These are phyloP conservation scores for Fonsecaea nubica DNA, from an alignment of 2,329 filamentous ascomycete species.

Conservation along the genomic window DNA sequence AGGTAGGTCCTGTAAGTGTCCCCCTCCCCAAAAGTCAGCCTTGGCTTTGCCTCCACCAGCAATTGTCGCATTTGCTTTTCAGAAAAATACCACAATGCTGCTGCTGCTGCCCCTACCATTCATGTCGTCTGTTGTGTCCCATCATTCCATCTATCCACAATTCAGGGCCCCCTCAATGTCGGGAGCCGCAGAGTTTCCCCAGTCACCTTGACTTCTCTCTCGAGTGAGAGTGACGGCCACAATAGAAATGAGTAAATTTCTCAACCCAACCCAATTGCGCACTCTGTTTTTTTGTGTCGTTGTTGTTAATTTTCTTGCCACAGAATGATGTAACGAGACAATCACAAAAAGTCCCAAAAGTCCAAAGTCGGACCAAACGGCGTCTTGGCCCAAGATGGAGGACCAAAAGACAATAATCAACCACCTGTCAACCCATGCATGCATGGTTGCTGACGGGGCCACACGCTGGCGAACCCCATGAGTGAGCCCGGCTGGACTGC, in stretches of 20 bases:
- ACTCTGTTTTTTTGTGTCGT: neutral
- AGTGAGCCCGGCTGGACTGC: conserved; percentile 33
- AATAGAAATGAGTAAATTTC: conserved; percentile 1
- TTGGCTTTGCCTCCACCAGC: neutral
- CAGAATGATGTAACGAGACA: conserved; percentile 4
- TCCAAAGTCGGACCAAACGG: neutral
- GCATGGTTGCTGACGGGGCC: neutral
- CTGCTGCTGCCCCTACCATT: neutral
- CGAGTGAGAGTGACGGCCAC: neutral
- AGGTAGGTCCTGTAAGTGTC: no score
- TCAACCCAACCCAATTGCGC: conserved; percentile 4
- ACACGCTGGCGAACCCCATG: conserved; percentile 2
- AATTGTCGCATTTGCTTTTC: neutral
- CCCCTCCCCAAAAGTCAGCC: neutral
- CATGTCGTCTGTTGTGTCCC: neutral
- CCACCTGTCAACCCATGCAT: neutral
- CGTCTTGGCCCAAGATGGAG: neutral
- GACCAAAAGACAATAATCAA: neutral
- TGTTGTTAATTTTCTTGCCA: neutral
- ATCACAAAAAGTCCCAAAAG: neutral
- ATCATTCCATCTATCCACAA: conserved; percentile 1
- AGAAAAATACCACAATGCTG: neutral
- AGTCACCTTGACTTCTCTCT: neutral
- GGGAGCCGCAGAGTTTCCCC: neutral
- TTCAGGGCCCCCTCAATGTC: neutral